Evolutionary conservation across 352 stramenopile species (phyloP), one percentile per base, ranked within the genome.

Genomic region (Globisporangium nodosum): DNA sequence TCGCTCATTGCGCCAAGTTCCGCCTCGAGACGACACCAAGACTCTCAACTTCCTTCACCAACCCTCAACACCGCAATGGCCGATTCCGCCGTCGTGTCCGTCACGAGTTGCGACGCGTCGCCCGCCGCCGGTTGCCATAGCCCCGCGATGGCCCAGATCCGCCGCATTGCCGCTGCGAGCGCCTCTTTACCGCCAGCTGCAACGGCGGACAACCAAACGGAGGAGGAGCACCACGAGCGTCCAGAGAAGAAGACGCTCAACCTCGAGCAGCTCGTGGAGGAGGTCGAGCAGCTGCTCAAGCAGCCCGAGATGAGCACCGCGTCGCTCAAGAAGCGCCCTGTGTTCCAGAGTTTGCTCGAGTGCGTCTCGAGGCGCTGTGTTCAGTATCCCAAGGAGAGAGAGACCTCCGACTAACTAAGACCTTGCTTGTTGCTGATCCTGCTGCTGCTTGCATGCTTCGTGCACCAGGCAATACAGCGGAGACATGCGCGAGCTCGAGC

Each of bases 401-500:
- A 42, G 35, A 42, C 1, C 1, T 13, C 12, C 31, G 31, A 35
- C 31, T 9, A 9, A 35, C 31, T 35, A 9, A 35, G 5, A 35
- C 24, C 24, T 37, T 49, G 18, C 8, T 16, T 48, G 21, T 31
- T 6, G 39, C 40, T 42, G 35, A 12, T n/a, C 20, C 20, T 21
- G n/a, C 9, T 40, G 35, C 8, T 43, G 0, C 37, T 43, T 6
- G 12, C 37, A 18, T 40, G 27, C 8, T 43, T 4, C 37, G 16
- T 6, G 12, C 37, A 18, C 16, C 43, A 81, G 70, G 55, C 65
- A 58, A 13, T 82, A 80, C 52, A 67, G 64, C 35, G 71, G 63
- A 33, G 67, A 73, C 61, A 74, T 76, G 74, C 64, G 68, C 48
- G 74, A 84, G 18, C 65, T 84, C 40, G 61, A 78, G 53, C 69